These are phyloP conservation scores for Chaetomium sp. DNA, from an alignment of 2,329 filamentous ascomycete species.

Conservation along the genomic window DNA sequence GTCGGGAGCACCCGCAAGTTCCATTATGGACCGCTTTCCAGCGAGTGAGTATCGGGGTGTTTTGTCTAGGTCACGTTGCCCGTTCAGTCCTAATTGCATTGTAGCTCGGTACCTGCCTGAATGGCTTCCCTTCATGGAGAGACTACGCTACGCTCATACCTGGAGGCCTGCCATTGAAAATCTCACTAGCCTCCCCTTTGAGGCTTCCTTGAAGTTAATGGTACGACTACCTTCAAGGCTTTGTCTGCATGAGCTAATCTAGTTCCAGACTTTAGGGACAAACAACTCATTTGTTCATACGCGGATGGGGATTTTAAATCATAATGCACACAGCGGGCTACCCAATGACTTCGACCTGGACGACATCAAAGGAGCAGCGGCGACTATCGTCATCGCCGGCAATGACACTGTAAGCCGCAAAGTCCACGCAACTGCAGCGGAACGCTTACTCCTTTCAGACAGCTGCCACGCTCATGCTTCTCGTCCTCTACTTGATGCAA, in stretches of 20 bases:
- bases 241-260: neutral
- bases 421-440: neutral
- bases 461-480: conserved; percentile 39
- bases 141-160: conserved; percentile 34
- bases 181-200: conserved; percentile 33
- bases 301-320: conserved; percentile 22
- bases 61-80: neutral
- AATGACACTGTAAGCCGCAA: conserved; percentile 34
- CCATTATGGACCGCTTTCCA: conserved; percentile 36
- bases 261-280: conserved; percentile 2
- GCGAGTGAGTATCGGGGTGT: conserved; percentile 28
- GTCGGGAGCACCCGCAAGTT: conserved; percentile 35
- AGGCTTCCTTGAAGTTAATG: conserved; percentile 26
- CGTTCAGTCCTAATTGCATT: neutral
- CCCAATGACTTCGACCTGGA: conserved; percentile 33
- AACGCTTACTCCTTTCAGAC: conserved; percentile 26
- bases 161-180: conserved; percentile 32
- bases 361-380: conserved; percentile 38
- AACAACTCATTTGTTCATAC: conserved; percentile 31
- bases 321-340: conserved; percentile 14
- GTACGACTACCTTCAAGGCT: conserved; percentile 8
- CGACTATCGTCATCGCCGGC: conserved; percentile 37
- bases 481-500: conserved; percentile 47
- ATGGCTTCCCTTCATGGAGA: conserved; percentile 37
- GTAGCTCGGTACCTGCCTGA: conserved; percentile 34